Conservation (phyloP, 805 yeast species). For the Saccharomyces eubayanus region DNA sequence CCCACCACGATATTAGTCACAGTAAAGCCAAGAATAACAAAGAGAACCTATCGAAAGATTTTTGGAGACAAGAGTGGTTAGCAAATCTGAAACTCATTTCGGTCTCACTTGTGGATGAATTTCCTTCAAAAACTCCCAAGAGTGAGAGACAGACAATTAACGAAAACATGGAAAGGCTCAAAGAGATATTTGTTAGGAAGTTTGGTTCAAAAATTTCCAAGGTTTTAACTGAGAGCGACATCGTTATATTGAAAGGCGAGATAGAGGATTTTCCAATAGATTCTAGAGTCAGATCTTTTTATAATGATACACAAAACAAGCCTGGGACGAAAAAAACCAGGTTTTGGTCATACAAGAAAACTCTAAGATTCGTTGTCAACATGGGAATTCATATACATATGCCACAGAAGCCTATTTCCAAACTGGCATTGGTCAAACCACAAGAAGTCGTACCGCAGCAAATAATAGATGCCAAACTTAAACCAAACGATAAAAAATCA, state of each 20-base stretch:
- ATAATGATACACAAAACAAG: neutral
- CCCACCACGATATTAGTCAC: neutral
- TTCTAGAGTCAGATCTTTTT: neutral
- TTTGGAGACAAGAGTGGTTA: conserved; percentile 12
- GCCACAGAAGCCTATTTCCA: neutral
- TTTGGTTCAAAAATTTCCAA: neutral
- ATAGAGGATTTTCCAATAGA: neutral
- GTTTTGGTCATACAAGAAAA: conserved; percentile 15
- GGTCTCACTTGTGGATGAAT: conserved; percentile 4
- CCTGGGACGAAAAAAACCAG: conserved; percentile 6
- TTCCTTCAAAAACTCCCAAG: neutral
- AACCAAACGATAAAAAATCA: neutral
- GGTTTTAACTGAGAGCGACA: neutral
- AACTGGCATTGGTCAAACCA: neutral
- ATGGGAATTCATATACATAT: conserved; percentile 7
- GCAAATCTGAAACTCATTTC: conserved; percentile 8
- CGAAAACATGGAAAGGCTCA: neutral
- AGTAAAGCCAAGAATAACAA: neutral
- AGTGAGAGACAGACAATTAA: neutral
- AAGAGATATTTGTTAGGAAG: neutral
- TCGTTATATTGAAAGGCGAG: conserved; percentile 6
- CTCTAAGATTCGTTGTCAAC: conserved; percentile 11
- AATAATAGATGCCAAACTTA: neutral
- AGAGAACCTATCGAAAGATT: conserved; percentile 2
- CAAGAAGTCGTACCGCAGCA: neutral